Percentiles rank a stretch among this genome's conserved stretches.
Conservation (phyloP, 192 early-diverging fungal genomes). For the Diversispora eburnea region DNA sequence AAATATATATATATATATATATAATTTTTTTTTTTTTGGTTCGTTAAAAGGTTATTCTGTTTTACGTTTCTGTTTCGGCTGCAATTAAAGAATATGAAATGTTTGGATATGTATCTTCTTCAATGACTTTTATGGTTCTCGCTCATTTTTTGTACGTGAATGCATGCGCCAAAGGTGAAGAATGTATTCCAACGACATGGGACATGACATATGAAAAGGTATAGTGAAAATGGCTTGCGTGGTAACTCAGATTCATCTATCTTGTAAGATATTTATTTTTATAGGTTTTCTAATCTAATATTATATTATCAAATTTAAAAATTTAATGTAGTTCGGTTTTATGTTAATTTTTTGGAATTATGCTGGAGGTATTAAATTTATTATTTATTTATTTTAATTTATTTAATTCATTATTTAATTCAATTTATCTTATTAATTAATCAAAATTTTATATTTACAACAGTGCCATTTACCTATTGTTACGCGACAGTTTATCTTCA, state of each 20-base stretch:
- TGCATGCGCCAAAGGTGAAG: constrained; percentile 50
- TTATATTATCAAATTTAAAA: background rate
- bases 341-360: constrained; percentile 54
- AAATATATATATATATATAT: too few species aligned
- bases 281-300: background rate
- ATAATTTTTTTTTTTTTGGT: background rate
- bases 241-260: background rate
- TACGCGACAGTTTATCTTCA: constrained; percentile 43
- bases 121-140: constrained; percentile 45
- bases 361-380: constrained; percentile 35
- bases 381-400: background rate
- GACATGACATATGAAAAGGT: constrained; percentile 55
- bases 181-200: constrained; percentile 52
- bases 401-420: background rate
- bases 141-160: constrained; percentile 50
- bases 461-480: constrained; percentile 50
- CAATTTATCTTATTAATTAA: background rate
- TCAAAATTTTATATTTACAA: background rate
- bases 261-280: background rate
- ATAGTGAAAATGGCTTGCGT: background rate
- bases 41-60: constrained; percentile 33
- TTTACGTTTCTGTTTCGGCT: constrained; percentile 47
- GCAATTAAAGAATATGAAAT: constrained; percentile 46
- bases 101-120: constrained; percentile 36
- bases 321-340: constrained; percentile 34